These are phyloP conservation scores for Hibiscus mutabilis DNA, from an alignment of 345 rosid species.

Conservation along the genomic window DNA sequence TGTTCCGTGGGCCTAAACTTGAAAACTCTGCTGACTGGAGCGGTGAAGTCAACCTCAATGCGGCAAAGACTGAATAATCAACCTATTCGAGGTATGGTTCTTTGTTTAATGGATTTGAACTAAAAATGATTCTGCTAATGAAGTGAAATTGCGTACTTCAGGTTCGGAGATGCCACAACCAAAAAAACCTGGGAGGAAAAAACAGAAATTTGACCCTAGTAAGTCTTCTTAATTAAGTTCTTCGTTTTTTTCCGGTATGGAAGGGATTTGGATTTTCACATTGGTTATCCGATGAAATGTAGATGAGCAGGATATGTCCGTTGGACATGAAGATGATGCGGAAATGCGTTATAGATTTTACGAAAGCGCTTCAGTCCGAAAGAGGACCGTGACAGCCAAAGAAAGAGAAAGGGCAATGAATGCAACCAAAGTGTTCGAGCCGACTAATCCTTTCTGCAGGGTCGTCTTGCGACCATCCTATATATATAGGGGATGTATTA, in stretches of 20 bases:
- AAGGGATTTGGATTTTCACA: conserved; percentile 10
- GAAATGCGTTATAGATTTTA: conserved; percentile 60
- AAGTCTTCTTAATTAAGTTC: conserved; percentile 22
- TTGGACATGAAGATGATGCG: conserved; percentile 34
- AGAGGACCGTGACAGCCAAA: conserved; percentile 72
- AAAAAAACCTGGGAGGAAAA: conserved; percentile 66
- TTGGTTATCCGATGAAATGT: conserved; percentile 10
- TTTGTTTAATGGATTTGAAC: conserved; percentile 13
- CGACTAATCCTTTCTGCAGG: conserved; percentile 72
- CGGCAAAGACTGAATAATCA: conserved; percentile 23
- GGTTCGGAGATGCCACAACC: conserved; percentile 36
- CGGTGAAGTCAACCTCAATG: conserved; percentile 26
- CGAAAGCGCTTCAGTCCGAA: conserved; percentile 73
- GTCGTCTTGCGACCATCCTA: conserved; percentile 84
- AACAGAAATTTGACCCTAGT: conserved; percentile 57
- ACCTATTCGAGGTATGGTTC: conserved; percentile 16
- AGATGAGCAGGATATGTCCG: conserved; percentile 40
- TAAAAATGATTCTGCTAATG: conserved; percentile 18
- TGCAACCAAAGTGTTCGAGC: conserved; percentile 69
- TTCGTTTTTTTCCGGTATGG: background rate
- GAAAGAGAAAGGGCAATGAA: conserved; percentile 66
- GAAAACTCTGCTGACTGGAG: conserved; percentile 22
- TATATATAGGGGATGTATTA: conserved; percentile 67
- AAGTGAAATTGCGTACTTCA: conserved; percentile 20
- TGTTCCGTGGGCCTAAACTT: conserved; percentile 39